phyloP scores from a whole-genome alignment of 2,329 filamentous ascomycete genomes.

The Microdochium bolleyi region DNA sequence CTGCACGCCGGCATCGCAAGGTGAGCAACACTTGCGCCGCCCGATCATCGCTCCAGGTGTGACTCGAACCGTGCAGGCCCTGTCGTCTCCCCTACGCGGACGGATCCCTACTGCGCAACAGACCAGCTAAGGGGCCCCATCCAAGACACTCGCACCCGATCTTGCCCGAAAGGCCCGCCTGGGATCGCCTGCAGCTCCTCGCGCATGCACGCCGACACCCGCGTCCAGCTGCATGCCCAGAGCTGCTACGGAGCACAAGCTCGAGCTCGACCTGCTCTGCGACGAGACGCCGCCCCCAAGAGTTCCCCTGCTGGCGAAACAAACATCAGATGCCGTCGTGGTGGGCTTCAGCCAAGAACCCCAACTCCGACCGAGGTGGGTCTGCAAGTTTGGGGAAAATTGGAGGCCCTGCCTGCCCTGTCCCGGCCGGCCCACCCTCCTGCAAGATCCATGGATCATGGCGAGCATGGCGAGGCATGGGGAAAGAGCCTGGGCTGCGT shows the following conservation, averaged over 20 bases:
- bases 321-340: background rate
- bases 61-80: background rate
- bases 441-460: background rate
- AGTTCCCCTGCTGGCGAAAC: no score
- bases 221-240: no score
- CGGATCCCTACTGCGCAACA: background rate
- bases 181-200: background rate
- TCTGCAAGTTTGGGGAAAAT: background rate
- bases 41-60: background rate
- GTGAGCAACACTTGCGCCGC: background rate
- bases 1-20: background rate
- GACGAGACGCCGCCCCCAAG: no score
- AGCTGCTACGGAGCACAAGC: no score
- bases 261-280: no score
- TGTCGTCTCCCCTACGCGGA: background rate
- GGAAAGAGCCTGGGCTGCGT: background rate
- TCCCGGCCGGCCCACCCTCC: background rate
- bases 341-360: background rate
- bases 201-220: background rate
- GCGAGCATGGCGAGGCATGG: no score
- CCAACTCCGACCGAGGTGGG: background rate
- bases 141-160: background rate
- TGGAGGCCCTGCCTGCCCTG: background rate
- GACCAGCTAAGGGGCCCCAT: background rate
- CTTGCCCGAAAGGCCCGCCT: background rate